Evolutionary conservation across 352 stramenopile genomes (phyloP), one percentile per base, ranked within the genome.

Genomic region (Phytophthora macrochlamydospora): DNA sequence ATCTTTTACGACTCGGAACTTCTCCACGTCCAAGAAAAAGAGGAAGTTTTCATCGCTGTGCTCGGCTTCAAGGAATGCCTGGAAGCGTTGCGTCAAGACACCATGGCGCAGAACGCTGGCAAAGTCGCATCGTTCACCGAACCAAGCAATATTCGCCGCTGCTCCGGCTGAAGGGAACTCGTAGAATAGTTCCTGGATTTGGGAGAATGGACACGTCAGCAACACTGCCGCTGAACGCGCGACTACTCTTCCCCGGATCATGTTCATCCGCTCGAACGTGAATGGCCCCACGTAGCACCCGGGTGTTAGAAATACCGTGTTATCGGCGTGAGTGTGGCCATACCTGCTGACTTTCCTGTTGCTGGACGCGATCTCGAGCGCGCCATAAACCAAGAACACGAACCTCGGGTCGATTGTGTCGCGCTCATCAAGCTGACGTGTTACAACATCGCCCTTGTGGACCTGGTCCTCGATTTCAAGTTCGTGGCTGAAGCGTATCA

Each of bases 41-140:
- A 79, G 69, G 43, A 88, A 91, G 56, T 94, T 94, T 49, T 94
- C 85, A 40, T 92, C 85, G 12, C 83, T 92, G 50, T 92, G 85
- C 53, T 94, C 85, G 4, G 83, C 75, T 53, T 87, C 74, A 0
- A 91, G 69, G 48, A 94, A 94, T 0, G 79, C 57, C 51, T 84
- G 73, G 57, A 91, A 92, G 3, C 80, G 78, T 44, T 90, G 61
- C 1, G 72, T 89, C 18, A 91, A 74, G 7, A 85, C 62, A 1
- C 67, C 76, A 53, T 94, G 85, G 2, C 73, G 74, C 43, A 94
- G 59, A 4, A 94, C 75, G 11, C 82, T 86, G 2, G 68, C 73
- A 29, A 94, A 71, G 46, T 92, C 82, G 32, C 83, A 92, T 2
- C 73, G 65, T 44, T 91, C 81, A 6, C 85, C 83, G 50, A 87